These are phyloP conservation scores for Naganishia cerealis DNA, from an alignment of 1,284 basidiomycete species.

Conservation along the genomic window DNA sequence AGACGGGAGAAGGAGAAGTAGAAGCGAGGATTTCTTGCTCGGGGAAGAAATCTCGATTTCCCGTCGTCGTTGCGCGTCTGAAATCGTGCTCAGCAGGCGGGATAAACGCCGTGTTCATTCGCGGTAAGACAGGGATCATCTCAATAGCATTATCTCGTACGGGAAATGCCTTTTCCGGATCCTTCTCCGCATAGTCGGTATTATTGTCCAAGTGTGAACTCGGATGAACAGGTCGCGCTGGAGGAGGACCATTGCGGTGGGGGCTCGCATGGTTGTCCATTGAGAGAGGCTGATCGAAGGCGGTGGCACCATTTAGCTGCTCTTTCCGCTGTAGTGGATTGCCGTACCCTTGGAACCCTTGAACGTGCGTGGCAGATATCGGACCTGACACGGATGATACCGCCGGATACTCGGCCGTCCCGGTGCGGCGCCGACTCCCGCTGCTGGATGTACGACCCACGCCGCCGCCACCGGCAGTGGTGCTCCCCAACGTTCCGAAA, in stretches of 20 bases:
- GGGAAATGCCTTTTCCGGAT: conserved; percentile 1
- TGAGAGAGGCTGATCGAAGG: background rate
- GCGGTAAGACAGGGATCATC: conserved; percentile 20
- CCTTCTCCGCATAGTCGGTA: background rate
- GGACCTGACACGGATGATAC: conserved; percentile 10
- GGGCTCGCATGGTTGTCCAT: too few relatives aligned
- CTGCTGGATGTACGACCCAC: background rate
- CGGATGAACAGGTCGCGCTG: background rate
- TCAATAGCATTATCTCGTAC: background rate
- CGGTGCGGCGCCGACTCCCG: background rate
- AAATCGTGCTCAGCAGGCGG: background rate
- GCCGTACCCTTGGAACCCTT: conserved; percentile 2
- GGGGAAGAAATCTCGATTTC: background rate
- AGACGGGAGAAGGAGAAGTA: background rate
- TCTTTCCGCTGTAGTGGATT: conserved; percentile 3
- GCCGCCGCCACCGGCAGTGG: background rate
- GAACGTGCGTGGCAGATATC: conserved; percentile 12
- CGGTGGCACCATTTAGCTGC: background rate
- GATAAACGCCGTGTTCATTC: conserved; percentile 6
- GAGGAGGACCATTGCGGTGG: background rate
- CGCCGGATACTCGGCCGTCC: background rate
- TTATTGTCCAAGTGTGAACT: background rate
- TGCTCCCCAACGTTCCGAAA: conserved; percentile 14
- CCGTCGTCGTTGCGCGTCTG: background rate
- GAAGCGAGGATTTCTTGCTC: conserved; percentile 13